phyloP scores from a whole-genome alignment of 2,329 filamentous ascomycete genomes.

The Calonectria pseudoturangicola region DNA sequence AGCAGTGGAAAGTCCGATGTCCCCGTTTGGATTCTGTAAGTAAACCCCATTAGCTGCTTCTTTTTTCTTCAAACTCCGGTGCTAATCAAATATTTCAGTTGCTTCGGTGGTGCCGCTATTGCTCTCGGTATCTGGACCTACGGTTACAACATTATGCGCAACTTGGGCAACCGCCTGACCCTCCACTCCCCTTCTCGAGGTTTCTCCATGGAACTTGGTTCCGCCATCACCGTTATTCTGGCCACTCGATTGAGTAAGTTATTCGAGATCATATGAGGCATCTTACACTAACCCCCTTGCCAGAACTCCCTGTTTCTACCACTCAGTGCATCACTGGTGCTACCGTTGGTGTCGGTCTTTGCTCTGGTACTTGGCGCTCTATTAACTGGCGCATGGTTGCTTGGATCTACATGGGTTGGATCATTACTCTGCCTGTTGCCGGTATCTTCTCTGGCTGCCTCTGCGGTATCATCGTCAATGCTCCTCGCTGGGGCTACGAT shows the following conservation, averaged over 20 bases:
- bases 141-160: conserved; percentile 80
- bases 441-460: conserved; percentile 75
- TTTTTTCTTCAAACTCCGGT: not conserved
- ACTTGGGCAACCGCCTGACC: conserved; percentile 77
- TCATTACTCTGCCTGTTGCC: conserved; percentile 75
- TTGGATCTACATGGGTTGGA: conserved; percentile 77
- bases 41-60: not conserved
- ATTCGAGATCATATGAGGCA: rapidly evolving
- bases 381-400: conserved; percentile 79
- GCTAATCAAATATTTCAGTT: conserved; percentile 46
- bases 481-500: conserved; percentile 68
- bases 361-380: conserved; percentile 74
- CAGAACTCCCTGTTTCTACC: conserved; percentile 77
- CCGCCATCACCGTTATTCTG: conserved; percentile 77
- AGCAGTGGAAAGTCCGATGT: conserved; percentile 66
- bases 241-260: conserved; percentile 74
- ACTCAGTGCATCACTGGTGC: conserved; percentile 80
- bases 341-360: conserved; percentile 78
- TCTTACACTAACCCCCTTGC: conserved; percentile 16
- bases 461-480: conserved; percentile 78
- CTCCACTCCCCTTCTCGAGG: conserved; percentile 76
- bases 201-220: conserved; percentile 76
- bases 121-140: conserved; percentile 77
- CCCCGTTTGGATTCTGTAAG: conserved; percentile 75
- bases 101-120: conserved; percentile 71